Conservation (phyloP, 2,329 filamentous ascomycete species). For the Camptophora hylomeconis region DNA sequence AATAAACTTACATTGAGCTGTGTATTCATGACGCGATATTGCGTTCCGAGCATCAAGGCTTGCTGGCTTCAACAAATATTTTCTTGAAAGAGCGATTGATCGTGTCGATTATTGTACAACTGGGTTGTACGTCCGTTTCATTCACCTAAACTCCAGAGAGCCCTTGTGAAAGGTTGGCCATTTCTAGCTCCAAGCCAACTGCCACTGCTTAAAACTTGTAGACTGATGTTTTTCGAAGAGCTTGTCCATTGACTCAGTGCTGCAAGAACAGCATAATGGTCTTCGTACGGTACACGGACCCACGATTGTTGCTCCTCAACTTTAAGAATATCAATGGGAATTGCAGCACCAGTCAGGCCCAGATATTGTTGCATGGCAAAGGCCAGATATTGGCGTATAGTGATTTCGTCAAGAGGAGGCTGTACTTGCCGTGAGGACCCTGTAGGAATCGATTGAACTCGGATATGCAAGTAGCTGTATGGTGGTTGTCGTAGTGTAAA, state of each 20-base stretch:
- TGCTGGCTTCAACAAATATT: no score
- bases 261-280: conserved; percentile 28
- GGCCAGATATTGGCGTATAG: conserved; percentile 31
- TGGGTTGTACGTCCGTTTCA: no score
- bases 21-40: no score
- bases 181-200: conserved; percentile 13
- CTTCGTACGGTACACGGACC: conserved; percentile 33
- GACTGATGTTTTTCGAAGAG: no score
- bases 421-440: conserved; percentile 8
- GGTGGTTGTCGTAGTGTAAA: conserved; percentile 19
- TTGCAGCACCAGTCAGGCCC: conserved; percentile 32
- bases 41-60: no score
- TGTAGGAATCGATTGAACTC: conserved; percentile 7
- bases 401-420: conserved; percentile 29
- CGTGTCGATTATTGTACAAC: no score
- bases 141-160: no score
- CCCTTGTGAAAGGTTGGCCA: conserved; percentile 2
- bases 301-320: conserved; percentile 23
- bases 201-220: conserved; percentile 12
- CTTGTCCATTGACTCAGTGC: conserved; percentile 33
- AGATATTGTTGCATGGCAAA: conserved; percentile 35
- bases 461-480: conserved; percentile 21
- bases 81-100: no score
- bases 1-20: no score
- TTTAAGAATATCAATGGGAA: conserved; percentile 35